These are phyloP conservation scores for Trichoderma sp. DNA, from an alignment of 2,329 filamentous ascomycete genomes.

Conservation along the genomic window DNA sequence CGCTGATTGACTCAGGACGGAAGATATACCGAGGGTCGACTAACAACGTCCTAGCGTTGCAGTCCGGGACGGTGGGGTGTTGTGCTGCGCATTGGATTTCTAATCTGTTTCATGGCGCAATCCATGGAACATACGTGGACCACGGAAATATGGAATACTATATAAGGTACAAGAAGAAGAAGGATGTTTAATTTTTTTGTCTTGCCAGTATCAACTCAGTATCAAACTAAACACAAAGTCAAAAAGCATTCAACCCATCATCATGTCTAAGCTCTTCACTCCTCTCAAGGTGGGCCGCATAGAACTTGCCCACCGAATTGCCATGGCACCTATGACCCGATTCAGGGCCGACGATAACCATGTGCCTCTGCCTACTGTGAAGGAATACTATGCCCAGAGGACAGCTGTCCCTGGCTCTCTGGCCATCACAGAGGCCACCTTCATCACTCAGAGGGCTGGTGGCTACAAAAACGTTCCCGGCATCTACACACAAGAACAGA, in stretches of 20 bases:
- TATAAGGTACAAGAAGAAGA: neutral
- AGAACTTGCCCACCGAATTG: slow-evolving; percentile 29
- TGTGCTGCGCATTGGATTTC: neutral
- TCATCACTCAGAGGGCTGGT: slow-evolving; percentile 36
- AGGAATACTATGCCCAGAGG: slow-evolving; percentile 48
- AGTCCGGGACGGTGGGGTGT: neutral
- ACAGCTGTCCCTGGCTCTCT: slow-evolving; percentile 45
- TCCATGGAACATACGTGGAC: neutral
- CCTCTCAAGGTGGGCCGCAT: slow-evolving; percentile 27
- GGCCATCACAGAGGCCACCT: slow-evolving; percentile 50
- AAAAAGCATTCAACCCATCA: neutral
- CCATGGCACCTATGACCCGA: slow-evolving; percentile 44
- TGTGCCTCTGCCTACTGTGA: slow-evolving; percentile 35
- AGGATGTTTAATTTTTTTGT: neutral
- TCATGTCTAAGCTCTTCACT: slow-evolving; percentile 12
- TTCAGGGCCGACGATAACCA: slow-evolving; percentile 48
- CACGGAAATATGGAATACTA: neutral
- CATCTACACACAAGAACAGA: slow-evolving; percentile 58
- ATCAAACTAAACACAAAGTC: neutral
- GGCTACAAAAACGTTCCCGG: slow-evolving; percentile 50
- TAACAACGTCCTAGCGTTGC: neutral
- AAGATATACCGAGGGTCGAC: neutral
- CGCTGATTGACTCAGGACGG: neutral
- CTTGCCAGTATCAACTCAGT: neutral
- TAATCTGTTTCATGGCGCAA: slow-evolving; percentile 10